phyloP scores from a whole-genome alignment of 176 grass and related monocot genomes.

The Hyparrhenia diplandra region DNA sequence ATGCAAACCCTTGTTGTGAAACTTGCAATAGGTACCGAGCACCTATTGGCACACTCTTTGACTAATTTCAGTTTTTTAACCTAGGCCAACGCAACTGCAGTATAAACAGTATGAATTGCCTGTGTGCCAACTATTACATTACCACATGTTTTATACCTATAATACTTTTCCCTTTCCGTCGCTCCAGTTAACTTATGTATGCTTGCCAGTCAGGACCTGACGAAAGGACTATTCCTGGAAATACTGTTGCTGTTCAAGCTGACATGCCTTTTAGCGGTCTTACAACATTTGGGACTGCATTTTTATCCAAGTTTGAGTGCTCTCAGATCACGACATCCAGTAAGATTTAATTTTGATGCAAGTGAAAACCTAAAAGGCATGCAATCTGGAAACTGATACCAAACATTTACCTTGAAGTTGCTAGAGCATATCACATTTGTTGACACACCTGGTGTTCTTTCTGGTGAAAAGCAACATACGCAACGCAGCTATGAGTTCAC shows the following conservation, averaged over 20 bases:
- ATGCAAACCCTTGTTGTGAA: neutral
- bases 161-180: neutral
- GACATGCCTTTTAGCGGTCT: slow-evolving; percentile 97
- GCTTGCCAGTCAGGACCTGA: slow-evolving; percentile 84
- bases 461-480: slow-evolving; percentile 86
- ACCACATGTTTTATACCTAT: neutral
- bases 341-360: slow-evolving; percentile 49
- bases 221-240: slow-evolving; percentile 90
- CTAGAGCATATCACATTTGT: slow-evolving; percentile 95
- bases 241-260: slow-evolving; percentile 95
- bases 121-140: slow-evolving; percentile 17
- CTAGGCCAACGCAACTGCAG: neutral
- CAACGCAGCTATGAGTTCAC: slow-evolving; percentile 90
- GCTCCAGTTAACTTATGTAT: neutral
- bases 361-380: slow-evolving; percentile 10
- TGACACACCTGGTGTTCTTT: slow-evolving; percentile 92
- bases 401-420: slow-evolving; percentile 55
- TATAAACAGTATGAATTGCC: neutral
- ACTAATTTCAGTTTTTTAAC: neutral
- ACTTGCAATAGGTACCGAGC: neutral
- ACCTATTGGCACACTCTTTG: neutral
- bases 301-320: slow-evolving; percentile 99
- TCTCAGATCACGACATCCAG: slow-evolving; percentile 97
- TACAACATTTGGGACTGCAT: slow-evolving; percentile 87
- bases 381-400: slow-evolving; percentile 33